Evolutionary conservation across 495 filamentous ascomycete species (phyloP).

Genomic region (Aspergillus mulundensis): DNA sequence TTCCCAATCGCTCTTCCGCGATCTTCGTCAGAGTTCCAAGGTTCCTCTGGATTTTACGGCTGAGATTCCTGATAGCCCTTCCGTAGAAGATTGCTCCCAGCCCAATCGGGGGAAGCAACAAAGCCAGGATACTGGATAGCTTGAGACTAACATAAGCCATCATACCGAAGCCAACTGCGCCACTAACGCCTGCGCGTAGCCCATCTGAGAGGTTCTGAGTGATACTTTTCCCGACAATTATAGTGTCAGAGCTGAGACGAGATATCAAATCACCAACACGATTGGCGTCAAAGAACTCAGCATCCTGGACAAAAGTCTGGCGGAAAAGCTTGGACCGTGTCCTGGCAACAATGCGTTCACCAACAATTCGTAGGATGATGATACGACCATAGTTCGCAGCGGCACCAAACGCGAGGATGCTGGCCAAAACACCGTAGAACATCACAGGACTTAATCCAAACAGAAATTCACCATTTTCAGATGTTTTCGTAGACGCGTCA

Average conservation of each 20-base stretch:
- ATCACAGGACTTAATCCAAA: conserved; percentile 71
- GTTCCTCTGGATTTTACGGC: conserved; percentile 86
- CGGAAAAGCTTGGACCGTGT: conserved; percentile 86
- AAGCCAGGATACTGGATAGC: conserved; percentile 75
- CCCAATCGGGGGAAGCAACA: conserved; percentile 92
- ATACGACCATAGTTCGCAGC: conserved; percentile 91
- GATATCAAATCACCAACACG: conserved; percentile 94
- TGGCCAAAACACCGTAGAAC: conserved; percentile 72
- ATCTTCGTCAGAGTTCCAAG: conserved; percentile 91
- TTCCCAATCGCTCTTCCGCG: conserved; percentile 91
- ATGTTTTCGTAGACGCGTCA: conserved; percentile 70
- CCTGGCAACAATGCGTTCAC: conserved; percentile 87
- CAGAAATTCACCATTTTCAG: conserved; percentile 43
- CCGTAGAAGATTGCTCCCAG: conserved; percentile 89
- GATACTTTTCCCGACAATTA: conserved; percentile 96
- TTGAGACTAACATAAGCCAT: conserved; percentile 94
- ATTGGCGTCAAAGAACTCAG: conserved; percentile 98
- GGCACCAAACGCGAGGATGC: conserved; percentile 67
- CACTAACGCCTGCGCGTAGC: conserved; percentile 80
- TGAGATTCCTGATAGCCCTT: conserved; percentile 77
- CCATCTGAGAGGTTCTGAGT: conserved; percentile 97
- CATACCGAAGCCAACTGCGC: conserved; percentile 76
- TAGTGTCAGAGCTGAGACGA: conserved; percentile 88
- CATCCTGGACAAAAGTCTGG: conserved; percentile 87
- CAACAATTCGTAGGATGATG: conserved; percentile 89